These are phyloP conservation scores for Lavandula angustifolia DNA, from an alignment of 257 asterid genomes.

Conservation along the genomic window DNA sequence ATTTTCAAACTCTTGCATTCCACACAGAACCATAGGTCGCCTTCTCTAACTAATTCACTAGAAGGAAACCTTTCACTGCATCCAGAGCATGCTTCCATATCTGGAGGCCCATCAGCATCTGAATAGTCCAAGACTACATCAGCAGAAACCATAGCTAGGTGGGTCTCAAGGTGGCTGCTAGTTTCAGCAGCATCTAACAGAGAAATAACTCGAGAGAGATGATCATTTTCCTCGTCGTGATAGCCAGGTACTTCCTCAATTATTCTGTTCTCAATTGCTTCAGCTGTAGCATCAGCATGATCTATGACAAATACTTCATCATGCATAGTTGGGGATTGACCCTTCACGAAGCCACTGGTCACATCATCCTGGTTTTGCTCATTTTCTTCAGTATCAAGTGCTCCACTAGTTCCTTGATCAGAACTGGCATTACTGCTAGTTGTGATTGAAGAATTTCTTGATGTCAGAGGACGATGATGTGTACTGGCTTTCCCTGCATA, in stretches of 20 bases:
- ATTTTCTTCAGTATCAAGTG: constrained; percentile 66
- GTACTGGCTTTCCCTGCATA: constrained; percentile 62
- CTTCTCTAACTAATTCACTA: constrained; percentile 46
- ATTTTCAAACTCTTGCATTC: constrained; percentile 53
- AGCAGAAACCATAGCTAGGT: constrained; percentile 33
- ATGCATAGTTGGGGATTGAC: constrained; percentile 37
- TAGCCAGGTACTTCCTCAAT: constrained; percentile 38
- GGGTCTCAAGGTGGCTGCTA: constrained; percentile 37
- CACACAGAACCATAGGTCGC: constrained; percentile 54
- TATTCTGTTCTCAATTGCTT: constrained; percentile 38
- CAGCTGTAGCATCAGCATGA: constrained; percentile 48
- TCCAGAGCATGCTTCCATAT: constrained; percentile 54
- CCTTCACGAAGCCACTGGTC: constrained; percentile 44
- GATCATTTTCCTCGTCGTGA: constrained; percentile 37
- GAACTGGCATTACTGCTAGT: constrained; percentile 91
- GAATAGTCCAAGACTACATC: constrained; percentile 39
- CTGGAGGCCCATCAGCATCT: constrained; percentile 38
- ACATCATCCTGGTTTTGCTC: constrained; percentile 70
- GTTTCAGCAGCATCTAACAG: constrained; percentile 37
- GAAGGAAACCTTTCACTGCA: constrained; percentile 49
- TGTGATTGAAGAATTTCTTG: constrained; percentile 81
- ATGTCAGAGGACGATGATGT: constrained; percentile 52
- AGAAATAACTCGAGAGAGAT: constrained; percentile 32
- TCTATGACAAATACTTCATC: constrained; percentile 77
- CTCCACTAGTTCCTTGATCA: constrained; percentile 65